These are phyloP conservation scores for Aureobasidium subglaciale DNA, from an alignment of 2,329 filamentous ascomycete species.

Conservation along the genomic window DNA sequence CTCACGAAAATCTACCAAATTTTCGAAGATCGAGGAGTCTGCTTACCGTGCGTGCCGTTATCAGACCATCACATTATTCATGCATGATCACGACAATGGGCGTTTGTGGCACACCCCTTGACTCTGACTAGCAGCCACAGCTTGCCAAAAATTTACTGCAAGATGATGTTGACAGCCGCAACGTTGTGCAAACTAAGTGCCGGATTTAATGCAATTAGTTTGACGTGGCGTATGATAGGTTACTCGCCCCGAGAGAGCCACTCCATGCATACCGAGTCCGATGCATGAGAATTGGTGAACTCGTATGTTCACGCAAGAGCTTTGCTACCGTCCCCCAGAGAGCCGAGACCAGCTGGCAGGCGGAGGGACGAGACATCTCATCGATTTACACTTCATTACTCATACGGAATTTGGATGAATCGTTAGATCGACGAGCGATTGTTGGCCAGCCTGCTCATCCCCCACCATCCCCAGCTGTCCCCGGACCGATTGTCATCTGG, in stretches of 20 bases:
- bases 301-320: background rate
- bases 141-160: background rate
- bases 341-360: background rate
- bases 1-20: background rate
- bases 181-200: background rate
- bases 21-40: background rate
- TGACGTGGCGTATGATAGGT: slow-evolving; percentile 6
- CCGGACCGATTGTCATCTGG: slow-evolving; percentile 5
- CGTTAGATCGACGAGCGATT: slow-evolving; percentile 10
- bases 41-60: slow-evolving; percentile 7
- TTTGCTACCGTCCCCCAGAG: background rate
- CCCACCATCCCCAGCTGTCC: slow-evolving; percentile 8
- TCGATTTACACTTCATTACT: slow-evolving; percentile 1
- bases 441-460: slow-evolving; percentile 1
- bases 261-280: background rate
- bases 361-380: background rate
- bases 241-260: background rate
- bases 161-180: slow-evolving; percentile 11
- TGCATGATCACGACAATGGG: background rate
- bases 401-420: background rate
- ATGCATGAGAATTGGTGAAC: background rate
- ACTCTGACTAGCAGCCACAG: slow-evolving; percentile 7
- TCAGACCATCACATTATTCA: background rate
- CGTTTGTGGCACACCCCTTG: slow-evolving; percentile 8
- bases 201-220: slow-evolving; percentile 4